Percentiles rank a stretch among this genome's conserved stretches.
These are phyloP conservation scores for Syzygium grande DNA, from an alignment of 345 rosid species.

Conservation along the genomic window DNA sequence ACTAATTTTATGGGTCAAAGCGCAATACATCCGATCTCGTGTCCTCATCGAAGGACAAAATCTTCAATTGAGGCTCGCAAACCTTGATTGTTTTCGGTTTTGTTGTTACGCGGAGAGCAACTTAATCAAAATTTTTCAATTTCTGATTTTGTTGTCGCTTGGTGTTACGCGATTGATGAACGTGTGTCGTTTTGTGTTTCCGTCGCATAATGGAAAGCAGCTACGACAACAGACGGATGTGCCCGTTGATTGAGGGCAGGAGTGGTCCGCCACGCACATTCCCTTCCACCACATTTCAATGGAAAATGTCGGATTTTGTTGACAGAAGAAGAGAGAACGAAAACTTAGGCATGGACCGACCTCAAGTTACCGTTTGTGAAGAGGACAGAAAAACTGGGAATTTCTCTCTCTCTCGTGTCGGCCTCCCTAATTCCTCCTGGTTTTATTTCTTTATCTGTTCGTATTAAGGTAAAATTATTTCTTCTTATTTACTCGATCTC, in stretches of 20 bases:
- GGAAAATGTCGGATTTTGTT: background rate
- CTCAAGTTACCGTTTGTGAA: background rate
- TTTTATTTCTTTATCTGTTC: background rate
- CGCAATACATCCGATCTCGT: background rate
- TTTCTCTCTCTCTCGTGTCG: background rate
- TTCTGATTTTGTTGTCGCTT: background rate
- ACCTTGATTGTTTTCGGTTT: background rate
- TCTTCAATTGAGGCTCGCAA: background rate
- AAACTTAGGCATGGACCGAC: background rate
- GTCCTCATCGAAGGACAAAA: background rate
- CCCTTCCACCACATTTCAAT: background rate
- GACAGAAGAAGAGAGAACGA: background rate
- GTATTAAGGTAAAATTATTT: background rate
- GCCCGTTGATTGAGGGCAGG: background rate
- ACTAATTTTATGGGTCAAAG: background rate
- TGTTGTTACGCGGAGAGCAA: background rate
- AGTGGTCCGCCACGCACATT: background rate
- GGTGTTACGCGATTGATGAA: background rate
- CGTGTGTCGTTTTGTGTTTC: background rate
- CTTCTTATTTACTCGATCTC: background rate
- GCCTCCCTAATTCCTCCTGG: background rate
- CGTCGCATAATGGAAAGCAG: background rate
- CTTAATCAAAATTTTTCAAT: background rate
- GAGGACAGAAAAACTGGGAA: background rate
- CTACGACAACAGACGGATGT: background rate